phyloP scores from a whole-genome alignment of 169 alveolate genomes.

The Eimeria brunetti region DNA sequence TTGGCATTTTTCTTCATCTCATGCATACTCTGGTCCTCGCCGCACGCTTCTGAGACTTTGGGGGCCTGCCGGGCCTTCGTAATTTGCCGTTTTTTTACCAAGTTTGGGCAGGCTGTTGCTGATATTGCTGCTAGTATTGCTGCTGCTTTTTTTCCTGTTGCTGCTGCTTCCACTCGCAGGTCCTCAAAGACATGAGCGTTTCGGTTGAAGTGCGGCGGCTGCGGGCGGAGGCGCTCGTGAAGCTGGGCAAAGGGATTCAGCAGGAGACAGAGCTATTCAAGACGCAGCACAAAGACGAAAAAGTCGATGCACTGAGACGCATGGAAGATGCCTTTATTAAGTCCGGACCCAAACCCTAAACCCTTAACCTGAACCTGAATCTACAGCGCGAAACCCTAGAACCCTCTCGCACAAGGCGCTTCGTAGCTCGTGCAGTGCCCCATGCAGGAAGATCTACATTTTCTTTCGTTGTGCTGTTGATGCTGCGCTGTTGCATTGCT shows the following conservation, averaged over 20 bases:
- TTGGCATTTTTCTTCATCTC: too few relatives aligned
- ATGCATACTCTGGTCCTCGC: too few relatives aligned
- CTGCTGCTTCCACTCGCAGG: conserved; percentile 18
- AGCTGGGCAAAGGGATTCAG: conserved; percentile 89
- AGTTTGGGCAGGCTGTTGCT: neutral
- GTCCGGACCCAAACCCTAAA: neutral
- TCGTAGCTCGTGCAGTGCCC: neutral
- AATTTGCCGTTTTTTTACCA: neutral
- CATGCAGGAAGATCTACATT: too few relatives aligned
- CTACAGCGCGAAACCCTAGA: neutral
- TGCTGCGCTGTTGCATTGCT: neutral
- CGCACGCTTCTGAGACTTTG: too few relatives aligned
- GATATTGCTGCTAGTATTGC: neutral
- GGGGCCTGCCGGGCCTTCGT: neutral
- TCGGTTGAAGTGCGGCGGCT: conserved; percentile 88
- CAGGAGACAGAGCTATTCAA: conserved; percentile 84
- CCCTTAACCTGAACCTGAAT: neutral
- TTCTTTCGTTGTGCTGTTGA: neutral
- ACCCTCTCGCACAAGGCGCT: neutral
- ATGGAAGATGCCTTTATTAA: conserved; percentile 78
- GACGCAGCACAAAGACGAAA: conserved; percentile 73
- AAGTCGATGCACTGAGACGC: conserved; percentile 70
- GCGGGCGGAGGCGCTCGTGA: conserved; percentile 93
- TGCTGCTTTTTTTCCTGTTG: neutral
- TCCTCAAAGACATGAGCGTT: conserved; percentile 92